Conservation (phyloP, 2,329 filamentous ascomycete species). For the Botrytis byssoidea region DNA sequence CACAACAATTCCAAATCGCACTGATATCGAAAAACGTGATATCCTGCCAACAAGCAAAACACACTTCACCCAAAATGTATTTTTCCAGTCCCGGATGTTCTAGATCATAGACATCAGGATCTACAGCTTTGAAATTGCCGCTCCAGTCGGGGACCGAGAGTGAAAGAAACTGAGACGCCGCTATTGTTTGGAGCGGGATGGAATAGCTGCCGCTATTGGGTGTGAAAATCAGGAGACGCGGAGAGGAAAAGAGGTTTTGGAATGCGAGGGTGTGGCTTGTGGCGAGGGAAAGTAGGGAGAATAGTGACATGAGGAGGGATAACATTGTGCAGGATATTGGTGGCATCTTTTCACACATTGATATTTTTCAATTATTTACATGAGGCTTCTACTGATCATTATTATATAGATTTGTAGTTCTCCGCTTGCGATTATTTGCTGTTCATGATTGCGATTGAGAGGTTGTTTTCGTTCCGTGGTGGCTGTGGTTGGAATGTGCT, state of each 20-base stretch:
- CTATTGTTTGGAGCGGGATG: background rate
- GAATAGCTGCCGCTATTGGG: background rate
- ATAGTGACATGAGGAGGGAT: background rate
- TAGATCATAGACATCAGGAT: no score
- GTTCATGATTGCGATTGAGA: background rate
- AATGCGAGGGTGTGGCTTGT: constrained; percentile 8
- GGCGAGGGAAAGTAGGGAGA: background rate
- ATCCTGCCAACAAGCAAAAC: constrained; percentile 6
- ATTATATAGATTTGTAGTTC: background rate
- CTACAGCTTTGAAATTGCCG: constrained; percentile 2
- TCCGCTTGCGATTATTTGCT: background rate
- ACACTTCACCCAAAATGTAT: background rate
- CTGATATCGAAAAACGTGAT: constrained; percentile 12
- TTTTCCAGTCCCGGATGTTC: background rate
- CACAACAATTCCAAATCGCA: constrained; percentile 14
- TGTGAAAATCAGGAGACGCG: background rate
- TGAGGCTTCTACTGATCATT: background rate
- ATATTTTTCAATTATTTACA: background rate
- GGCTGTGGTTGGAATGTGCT: background rate
- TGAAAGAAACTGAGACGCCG: background rate
- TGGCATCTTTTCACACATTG: background rate
- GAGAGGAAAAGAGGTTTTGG: constrained; percentile 4
- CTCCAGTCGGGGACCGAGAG: background rate
- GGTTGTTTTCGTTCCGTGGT: background rate
- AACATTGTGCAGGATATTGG: background rate